These are phyloP conservation scores for Zoysia pacifica DNA, from an alignment of 176 grass and related monocot genomes.

Conservation along the genomic window DNA sequence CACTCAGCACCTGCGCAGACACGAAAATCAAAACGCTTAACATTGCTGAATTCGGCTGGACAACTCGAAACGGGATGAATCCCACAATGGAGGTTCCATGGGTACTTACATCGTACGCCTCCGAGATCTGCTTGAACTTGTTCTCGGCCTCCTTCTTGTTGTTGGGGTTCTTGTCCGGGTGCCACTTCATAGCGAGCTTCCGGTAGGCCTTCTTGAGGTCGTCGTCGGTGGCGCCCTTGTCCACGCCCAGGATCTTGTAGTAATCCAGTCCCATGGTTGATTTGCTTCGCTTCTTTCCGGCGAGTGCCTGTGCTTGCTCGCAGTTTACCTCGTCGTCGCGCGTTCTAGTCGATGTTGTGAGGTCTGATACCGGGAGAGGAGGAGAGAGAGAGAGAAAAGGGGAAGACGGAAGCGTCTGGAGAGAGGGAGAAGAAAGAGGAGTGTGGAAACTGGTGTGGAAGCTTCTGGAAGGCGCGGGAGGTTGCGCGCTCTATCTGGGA, in stretches of 20 bases:
- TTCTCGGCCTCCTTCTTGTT: constrained; percentile 89
- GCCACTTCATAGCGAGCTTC: constrained; percentile 99
- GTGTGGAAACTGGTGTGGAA: constrained; percentile 55
- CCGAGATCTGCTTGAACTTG: constrained; percentile 99
- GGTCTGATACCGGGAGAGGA: background rate
- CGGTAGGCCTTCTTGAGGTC: constrained; percentile 97
- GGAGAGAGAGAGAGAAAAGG: constrained; percentile 38
- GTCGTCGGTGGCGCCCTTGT: constrained; percentile 79
- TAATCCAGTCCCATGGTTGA: constrained; percentile 81
- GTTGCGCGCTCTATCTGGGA: constrained; percentile 12
- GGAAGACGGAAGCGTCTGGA: constrained; percentile 65
- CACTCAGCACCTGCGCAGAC: constrained; percentile 66
- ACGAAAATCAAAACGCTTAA: constrained; percentile 1
- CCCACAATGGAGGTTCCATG: background rate
- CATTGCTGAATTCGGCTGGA: background rate
- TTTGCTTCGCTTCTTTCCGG: background rate
- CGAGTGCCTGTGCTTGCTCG: background rate
- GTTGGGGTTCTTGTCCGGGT: constrained; percentile 97
- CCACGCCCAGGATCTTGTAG: constrained; percentile 85
- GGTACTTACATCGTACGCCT: constrained; percentile 82
- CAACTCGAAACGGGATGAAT: background rate
- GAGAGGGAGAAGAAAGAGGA: background rate
- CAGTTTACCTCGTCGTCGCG: background rate
- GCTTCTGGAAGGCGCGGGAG: constrained; percentile 62
- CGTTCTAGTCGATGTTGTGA: background rate